Conservation (phyloP, 1,139 yeast species). For the Saccharomyces hybrid region DNA sequence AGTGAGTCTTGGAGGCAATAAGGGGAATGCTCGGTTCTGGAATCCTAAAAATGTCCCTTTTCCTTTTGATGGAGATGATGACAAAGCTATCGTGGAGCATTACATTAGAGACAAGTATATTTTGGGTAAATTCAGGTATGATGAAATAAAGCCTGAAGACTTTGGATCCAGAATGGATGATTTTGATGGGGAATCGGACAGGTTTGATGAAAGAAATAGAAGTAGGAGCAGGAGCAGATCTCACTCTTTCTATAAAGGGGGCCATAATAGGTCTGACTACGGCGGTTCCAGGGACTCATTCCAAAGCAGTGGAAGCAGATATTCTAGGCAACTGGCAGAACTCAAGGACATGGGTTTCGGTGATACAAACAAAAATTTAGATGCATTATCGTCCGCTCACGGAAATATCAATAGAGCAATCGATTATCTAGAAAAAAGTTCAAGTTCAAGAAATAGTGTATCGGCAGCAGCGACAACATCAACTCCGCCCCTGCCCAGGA, state of each 20-base stretch:
- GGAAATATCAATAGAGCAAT: constrained; percentile 30
- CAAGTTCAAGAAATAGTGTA: constrained; percentile 6
- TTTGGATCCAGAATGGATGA: constrained; percentile 10
- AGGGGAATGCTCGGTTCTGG: constrained; percentile 33
- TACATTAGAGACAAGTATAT: constrained; percentile 53
- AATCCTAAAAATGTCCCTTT: constrained; percentile 47
- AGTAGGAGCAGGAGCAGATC: constrained; percentile 8
- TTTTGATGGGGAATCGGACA: neutral
- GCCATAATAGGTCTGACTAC: constrained; percentile 5
- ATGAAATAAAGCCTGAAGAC: constrained; percentile 21
- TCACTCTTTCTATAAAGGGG: constrained; percentile 1
- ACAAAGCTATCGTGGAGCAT: constrained; percentile 38
- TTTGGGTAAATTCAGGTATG: constrained; percentile 44
- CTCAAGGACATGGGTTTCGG: constrained; percentile 24
- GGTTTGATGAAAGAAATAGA: constrained; percentile 2
- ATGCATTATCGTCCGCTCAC: constrained; percentile 28
- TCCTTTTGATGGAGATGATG: constrained; percentile 49
- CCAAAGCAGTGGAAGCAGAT: constrained; percentile 1
- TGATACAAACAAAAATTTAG: constrained; percentile 29
- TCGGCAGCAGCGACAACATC: constrained; percentile 13
- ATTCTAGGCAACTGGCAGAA: constrained; percentile 20
- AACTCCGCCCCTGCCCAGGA: constrained; percentile 17
- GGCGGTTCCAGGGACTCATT: constrained; percentile 4
- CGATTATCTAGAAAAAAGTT: constrained; percentile 19
- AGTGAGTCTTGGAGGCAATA: constrained; percentile 28